phyloP scores from a whole-genome alignment of 2,329 filamentous ascomycete species.

The Paecilomyces fulvus region DNA sequence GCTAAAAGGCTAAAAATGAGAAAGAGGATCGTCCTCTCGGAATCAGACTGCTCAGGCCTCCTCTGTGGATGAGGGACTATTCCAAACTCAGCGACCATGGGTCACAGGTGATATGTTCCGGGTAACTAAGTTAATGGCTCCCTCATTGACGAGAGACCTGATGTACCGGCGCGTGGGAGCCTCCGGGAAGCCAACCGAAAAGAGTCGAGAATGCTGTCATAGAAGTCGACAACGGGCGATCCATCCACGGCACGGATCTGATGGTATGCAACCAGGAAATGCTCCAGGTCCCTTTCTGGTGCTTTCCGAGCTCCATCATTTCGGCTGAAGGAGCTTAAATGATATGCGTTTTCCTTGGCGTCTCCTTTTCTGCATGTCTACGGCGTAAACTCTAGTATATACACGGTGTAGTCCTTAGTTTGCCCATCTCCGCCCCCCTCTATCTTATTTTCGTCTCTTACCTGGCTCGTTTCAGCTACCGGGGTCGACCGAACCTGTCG shows the following conservation, averaged over 20 bases:
- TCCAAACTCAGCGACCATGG: background rate
- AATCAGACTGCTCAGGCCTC: background rate
- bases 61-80: background rate
- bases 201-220: background rate
- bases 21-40: background rate
- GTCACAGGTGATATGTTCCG: background rate
- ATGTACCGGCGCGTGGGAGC: background rate
- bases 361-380: background rate
- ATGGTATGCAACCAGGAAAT: background rate
- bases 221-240: background rate
- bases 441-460: background rate
- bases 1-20: background rate
- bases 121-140: background rate
- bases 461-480: constrained; percentile 1
- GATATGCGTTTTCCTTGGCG: constrained; percentile 1
- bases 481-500: background rate
- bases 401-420: constrained; percentile 1
- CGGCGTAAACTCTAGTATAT: background rate
- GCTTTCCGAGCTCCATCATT: background rate
- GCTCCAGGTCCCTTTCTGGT: background rate
- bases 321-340: background rate
- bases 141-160: background rate
- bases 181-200: background rate
- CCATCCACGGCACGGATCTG: background rate
- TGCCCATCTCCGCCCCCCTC: background rate